phyloP scores from a whole-genome alignment of 805 yeast genomes.

The Starmerella vitae region DNA sequence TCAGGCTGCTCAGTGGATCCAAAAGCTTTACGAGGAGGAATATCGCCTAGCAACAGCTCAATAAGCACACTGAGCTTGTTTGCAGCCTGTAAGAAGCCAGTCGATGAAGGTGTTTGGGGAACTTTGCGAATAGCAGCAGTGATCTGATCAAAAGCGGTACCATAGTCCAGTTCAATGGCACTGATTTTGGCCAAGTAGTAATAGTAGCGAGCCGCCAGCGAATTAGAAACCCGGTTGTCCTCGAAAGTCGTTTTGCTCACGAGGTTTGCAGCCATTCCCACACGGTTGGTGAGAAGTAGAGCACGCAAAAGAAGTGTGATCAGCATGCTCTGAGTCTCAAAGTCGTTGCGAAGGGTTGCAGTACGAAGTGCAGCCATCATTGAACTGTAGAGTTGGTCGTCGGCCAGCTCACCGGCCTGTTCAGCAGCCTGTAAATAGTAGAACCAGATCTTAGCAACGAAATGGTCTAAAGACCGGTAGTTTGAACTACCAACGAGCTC shows the following conservation, averaged over 20 bases:
- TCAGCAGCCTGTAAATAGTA: conserved; percentile 72
- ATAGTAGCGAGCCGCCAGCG: conserved; percentile 81
- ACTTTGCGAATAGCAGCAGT: conserved; percentile 94
- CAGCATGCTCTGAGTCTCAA: conserved; percentile 77
- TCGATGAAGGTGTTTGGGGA: conserved; percentile 74
- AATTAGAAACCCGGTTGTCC: conserved; percentile 55
- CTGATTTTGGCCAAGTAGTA: conserved; percentile 82
- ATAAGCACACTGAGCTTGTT: conserved; percentile 77
- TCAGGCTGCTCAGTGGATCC: conserved; percentile 36
- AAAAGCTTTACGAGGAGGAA: conserved; percentile 79
- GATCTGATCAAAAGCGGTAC: conserved; percentile 77
- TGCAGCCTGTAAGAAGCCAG: conserved; percentile 81
- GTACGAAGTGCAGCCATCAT: conserved; percentile 67
- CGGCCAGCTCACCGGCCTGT: conserved; percentile 35
- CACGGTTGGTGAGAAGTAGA: conserved; percentile 63
- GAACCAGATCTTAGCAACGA: conserved; percentile 88
- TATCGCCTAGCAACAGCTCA: conserved; percentile 90
- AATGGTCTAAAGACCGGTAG: conserved; percentile 69
- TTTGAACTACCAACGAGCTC: conserved; percentile 43
- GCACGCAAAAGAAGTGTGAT: conserved; percentile 76
- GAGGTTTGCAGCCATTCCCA: conserved; percentile 76
- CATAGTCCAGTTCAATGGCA: conserved; percentile 85
- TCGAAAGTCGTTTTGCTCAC: conserved; percentile 86
- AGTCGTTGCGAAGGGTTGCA: conserved; percentile 82
- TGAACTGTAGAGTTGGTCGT: conserved; percentile 43